Conservation (phyloP, 352 stramenopile species). For the Phytopythium oedochilum region DNA sequence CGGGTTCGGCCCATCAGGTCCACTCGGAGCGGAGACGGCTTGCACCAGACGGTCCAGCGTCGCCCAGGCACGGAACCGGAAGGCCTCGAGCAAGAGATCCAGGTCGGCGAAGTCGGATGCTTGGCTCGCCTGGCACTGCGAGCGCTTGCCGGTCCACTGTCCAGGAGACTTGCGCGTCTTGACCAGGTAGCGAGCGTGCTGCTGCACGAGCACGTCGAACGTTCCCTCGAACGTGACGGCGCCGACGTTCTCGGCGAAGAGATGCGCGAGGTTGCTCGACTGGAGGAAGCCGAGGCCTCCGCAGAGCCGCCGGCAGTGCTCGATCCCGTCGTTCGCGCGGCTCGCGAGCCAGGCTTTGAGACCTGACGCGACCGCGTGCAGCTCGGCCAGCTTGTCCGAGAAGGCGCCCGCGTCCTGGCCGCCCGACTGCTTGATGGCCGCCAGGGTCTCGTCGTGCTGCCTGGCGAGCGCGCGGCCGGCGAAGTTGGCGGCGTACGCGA, state of each 20-base stretch:
- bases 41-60: too few relatives aligned
- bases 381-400: slow-evolving; percentile 31
- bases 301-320: slow-evolving; percentile 39
- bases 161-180: slow-evolving; percentile 18
- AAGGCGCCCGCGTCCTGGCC: slow-evolving; percentile 29
- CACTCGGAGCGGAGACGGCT: slow-evolving; percentile 20
- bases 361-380: slow-evolving; percentile 48
- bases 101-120: slow-evolving; percentile 42
- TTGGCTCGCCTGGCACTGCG: too few relatives aligned
- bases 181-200: slow-evolving; percentile 54
- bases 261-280: slow-evolving; percentile 24
- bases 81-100: slow-evolving; percentile 28
- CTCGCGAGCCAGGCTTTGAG: slow-evolving; percentile 49
- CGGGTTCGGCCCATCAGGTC: too few relatives aligned
- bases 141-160: too few relatives aligned
- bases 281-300: slow-evolving; percentile 32
- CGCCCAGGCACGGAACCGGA: slow-evolving; percentile 31
- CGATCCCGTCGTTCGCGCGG: slow-evolving; percentile 35
- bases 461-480: slow-evolving; percentile 20
- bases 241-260: slow-evolving; percentile 27
- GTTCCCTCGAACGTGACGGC: slow-evolving; percentile 67
- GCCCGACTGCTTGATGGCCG: slow-evolving; percentile 28
- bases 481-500: slow-evolving; percentile 39
- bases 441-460: slow-evolving; percentile 27
- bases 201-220: slow-evolving; percentile 64